Evolutionary conservation across 1,139 yeast species (phyloP), one percentile per base, ranked within the genome.

Genomic region (Zygoascus sp.): DNA sequence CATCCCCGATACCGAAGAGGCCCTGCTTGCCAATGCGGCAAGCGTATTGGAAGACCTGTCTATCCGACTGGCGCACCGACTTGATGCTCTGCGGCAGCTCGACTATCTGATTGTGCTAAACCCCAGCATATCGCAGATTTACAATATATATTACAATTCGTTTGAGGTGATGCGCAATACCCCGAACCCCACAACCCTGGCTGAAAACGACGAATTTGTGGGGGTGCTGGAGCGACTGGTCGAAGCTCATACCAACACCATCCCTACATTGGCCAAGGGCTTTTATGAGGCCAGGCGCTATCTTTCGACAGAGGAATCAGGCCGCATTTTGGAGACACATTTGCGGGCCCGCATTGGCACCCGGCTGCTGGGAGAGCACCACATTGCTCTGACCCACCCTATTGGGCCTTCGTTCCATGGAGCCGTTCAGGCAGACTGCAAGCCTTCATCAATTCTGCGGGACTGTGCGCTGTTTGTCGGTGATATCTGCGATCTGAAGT

Each of bases 61-160:
- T 7, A 72, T 74, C 10, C 22, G 73, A 23, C 58, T 69, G n/a
- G 80, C 83, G 3, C 73, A 79, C 45, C 66, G 96, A 51, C 65
- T 89, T 16, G 74, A 75, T 36, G 83, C 83, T 40, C 79, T 90
- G 55, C 74, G 94, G 51, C 72, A 75, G 42, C 69, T 90, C 45
- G 96, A 96, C 0, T 90, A 88, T 62, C 75, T 90, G 55, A 89
- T 83, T 43, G 84, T 88, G 41, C 68, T 90, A 51, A 90, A 90
- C 61, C 97, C n/a, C 2, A 79, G 87, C 57, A 83, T 90, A 46
- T 83, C 94, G n/a, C 80, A 79, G 57, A 83, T 86, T 17, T 87
- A 88, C 68, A 74, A 79, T 56, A 67, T 82, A 42, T 90, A 90
- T 65, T 69, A 86, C 54, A 73, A 78, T 50, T 83, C 95, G 5